Evolutionary conservation across 345 rosid species (phyloP).

Genomic region (Populus nigra): DNA sequence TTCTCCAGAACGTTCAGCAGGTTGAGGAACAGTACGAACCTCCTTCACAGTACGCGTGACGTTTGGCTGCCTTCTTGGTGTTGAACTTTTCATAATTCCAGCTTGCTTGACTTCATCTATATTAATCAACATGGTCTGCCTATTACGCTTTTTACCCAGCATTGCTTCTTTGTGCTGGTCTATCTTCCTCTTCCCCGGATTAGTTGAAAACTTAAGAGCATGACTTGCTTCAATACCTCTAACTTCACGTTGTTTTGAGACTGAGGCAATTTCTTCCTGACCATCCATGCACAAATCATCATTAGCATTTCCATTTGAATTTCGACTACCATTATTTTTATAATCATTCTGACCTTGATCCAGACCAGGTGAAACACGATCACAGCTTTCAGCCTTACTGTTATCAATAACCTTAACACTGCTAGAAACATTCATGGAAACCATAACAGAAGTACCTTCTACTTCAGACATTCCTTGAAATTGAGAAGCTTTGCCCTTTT

Average conservation of each 20-base stretch:
- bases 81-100: slow-evolving; percentile 61
- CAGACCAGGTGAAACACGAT: slow-evolving; percentile 26
- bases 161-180: slow-evolving; percentile 93
- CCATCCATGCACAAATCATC: slow-evolving; percentile 36
- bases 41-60: slow-evolving; percentile 77
- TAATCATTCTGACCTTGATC: slow-evolving; percentile 42
- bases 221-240: slow-evolving; percentile 83
- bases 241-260: slow-evolving; percentile 64
- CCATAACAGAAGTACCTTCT: slow-evolving; percentile 32
- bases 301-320: slow-evolving; percentile 47
- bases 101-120: slow-evolving; percentile 96
- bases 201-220: slow-evolving; percentile 66
- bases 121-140: slow-evolving; percentile 89
- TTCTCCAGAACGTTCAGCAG: slow-evolving; percentile 57
- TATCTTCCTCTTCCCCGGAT: slow-evolving; percentile 71
- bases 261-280: slow-evolving; percentile 44
- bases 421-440: slow-evolving; percentile 17
- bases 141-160: slow-evolving; percentile 93
- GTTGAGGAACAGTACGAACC: slow-evolving; percentile 41
- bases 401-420: slow-evolving; percentile 35
- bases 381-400: slow-evolving; percentile 24
- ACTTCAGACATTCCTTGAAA: slow-evolving; percentile 29
- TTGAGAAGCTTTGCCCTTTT: slow-evolving; percentile 36
- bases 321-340: slow-evolving; percentile 36
- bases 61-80: slow-evolving; percentile 75